These are phyloP conservation scores for Aspergillus sp. DNA, from an alignment of 2,329 filamentous ascomycete species.

Conservation along the genomic window DNA sequence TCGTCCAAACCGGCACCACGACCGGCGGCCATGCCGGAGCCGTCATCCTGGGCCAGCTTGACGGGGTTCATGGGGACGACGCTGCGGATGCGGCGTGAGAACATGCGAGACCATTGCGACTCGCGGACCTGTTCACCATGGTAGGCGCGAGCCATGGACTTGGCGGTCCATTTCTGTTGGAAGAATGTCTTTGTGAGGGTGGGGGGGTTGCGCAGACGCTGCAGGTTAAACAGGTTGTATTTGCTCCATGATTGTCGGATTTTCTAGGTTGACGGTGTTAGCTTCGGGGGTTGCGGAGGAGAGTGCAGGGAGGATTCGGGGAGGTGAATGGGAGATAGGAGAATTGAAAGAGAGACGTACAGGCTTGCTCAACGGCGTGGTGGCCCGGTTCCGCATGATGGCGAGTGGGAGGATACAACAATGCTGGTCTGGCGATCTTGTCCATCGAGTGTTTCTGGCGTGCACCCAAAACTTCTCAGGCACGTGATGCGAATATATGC, in stretches of 20 bases:
- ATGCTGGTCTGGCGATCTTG: neutral
- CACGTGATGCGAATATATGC: slow-evolving; percentile 4
- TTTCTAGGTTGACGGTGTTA: slow-evolving; percentile 59
- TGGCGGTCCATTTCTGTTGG: slow-evolving; percentile 97
- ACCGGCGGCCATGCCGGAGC: slow-evolving; percentile 77
- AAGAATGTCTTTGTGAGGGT: slow-evolving; percentile 69
- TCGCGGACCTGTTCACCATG: slow-evolving; percentile 95
- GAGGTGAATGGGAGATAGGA: neutral
- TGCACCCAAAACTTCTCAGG: slow-evolving; percentile 31
- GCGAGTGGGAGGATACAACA: slow-evolving; percentile 13
- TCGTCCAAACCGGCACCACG: slow-evolving; percentile 69
- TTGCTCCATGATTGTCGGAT: slow-evolving; percentile 96
- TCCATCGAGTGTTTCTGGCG: neutral
- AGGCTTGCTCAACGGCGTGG: slow-evolving; percentile 39
- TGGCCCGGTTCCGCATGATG: slow-evolving; percentile 47
- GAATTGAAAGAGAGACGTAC: slow-evolving; percentile 20
- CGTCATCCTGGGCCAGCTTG: slow-evolving; percentile 78
- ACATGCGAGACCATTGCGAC: slow-evolving; percentile 91
- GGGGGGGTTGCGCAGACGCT: slow-evolving; percentile 49
- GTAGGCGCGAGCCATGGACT: slow-evolving; percentile 78
- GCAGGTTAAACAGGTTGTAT: slow-evolving; percentile 90
- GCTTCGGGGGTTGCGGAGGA: slow-evolving; percentile 1
- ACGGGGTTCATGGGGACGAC: slow-evolving; percentile 80
- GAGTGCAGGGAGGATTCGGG: neutral
- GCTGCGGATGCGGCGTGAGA: slow-evolving; percentile 73